phyloP scores from a whole-genome alignment of 345 rosid species.

The Leavenworthia alabamica region DNA sequence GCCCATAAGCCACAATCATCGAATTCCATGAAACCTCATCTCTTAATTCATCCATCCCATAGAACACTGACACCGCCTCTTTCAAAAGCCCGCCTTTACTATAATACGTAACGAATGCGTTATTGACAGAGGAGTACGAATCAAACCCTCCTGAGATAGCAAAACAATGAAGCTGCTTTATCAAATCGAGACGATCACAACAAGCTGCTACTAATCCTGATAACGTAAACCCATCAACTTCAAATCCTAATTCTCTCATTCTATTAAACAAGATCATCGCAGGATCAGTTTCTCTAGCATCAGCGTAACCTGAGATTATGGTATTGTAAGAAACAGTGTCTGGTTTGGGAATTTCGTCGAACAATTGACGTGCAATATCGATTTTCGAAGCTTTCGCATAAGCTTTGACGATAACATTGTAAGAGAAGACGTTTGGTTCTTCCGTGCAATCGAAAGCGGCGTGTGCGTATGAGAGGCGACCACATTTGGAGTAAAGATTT shows the following conservation, averaged over 20 bases:
- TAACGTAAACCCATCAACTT: constrained; percentile 65
- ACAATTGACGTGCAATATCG: constrained; percentile 50
- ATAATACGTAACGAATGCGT: constrained; percentile 58
- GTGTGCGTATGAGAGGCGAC: constrained; percentile 45
- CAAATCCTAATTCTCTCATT: constrained; percentile 49
- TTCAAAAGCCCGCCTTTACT: constrained; percentile 56
- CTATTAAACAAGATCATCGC: constrained; percentile 49
- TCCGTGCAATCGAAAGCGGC: constrained; percentile 42
- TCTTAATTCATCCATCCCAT: constrained; percentile 48
- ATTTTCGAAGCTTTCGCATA: constrained; percentile 43
- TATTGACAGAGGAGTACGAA: constrained; percentile 65
- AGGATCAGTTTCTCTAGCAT: constrained; percentile 37
- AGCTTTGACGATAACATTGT: constrained; percentile 54
- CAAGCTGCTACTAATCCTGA: constrained; percentile 69
- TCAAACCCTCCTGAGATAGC: constrained; percentile 53
- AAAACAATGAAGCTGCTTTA: constrained; percentile 61
- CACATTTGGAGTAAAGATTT: constrained; percentile 82
- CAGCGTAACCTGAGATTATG: constrained; percentile 66
- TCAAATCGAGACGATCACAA: constrained; percentile 38
- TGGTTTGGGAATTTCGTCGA: constrained; percentile 73
- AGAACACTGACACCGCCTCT: constrained; percentile 56
- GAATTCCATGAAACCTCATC: constrained; percentile 95
- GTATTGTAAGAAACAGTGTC: constrained; percentile 78
- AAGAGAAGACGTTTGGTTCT: constrained; percentile 66
- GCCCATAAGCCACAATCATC: constrained; percentile 84